phyloP scores from a whole-genome alignment of 495 filamentous ascomycete genomes.

The Aspergillus incahuasiensis region DNA sequence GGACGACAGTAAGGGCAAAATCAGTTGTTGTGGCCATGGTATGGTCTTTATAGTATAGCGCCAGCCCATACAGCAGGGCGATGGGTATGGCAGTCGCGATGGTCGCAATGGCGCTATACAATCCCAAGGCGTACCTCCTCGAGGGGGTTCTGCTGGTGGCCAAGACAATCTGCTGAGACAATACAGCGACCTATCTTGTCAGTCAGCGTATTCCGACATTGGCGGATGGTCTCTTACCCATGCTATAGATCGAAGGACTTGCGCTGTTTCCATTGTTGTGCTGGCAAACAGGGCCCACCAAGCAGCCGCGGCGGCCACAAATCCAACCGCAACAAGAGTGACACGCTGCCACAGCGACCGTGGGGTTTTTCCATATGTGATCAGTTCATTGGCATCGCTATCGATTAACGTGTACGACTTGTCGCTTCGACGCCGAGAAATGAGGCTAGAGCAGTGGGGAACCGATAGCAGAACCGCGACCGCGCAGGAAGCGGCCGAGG shows the following conservation, averaged over 20 bases:
- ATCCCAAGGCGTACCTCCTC: conserved; percentile 5
- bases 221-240: background rate
- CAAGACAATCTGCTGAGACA: background rate
- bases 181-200: conserved; percentile 9
- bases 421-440: background rate
- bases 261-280: background rate
- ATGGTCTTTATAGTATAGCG: background rate
- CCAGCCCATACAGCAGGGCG: background rate
- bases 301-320: background rate
- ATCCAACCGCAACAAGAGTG: background rate
- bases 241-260: background rate
- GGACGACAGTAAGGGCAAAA: background rate
- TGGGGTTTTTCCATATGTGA: background rate
- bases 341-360: conserved; percentile 2
- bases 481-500: background rate
- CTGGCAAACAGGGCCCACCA: background rate
- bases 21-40: background rate
- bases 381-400: background rate
- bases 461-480: background rate
- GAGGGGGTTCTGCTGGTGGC: background rate
- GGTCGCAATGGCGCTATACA: conserved; percentile 2
- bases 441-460: background rate
- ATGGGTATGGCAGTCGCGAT: background rate
- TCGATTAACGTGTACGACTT: background rate
- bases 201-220: background rate